Evolutionary conservation across 2,329 filamentous ascomycete genomes (phyloP).

Genomic region (Arthrobotrys conoides): DNA sequence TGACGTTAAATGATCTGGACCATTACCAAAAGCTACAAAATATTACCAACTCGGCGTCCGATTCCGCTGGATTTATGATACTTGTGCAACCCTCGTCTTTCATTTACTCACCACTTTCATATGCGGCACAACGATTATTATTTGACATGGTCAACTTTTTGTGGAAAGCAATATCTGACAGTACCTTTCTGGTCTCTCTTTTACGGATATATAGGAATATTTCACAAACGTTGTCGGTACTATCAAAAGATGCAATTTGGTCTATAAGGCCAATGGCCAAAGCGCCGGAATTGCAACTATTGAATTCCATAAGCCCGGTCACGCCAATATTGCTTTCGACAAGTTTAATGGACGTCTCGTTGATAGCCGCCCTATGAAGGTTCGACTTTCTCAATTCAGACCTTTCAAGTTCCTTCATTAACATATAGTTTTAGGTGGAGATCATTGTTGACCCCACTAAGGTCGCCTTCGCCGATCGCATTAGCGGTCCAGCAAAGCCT

Average conservation of each 20-base stretch:
- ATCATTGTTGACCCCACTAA: conserved; percentile 78
- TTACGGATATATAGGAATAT: conserved; percentile 82
- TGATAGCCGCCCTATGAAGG: conserved; percentile 91
- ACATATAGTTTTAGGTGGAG: conserved; percentile 77
- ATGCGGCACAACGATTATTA: conserved; percentile 24
- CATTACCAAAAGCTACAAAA: neutral
- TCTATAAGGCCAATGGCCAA: conserved; percentile 90
- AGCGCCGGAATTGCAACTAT: conserved; percentile 95
- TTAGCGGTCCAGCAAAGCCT: conserved; percentile 44
- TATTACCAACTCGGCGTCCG: neutral
- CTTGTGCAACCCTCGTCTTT: conserved; percentile 40
- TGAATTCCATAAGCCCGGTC: conserved; percentile 83
- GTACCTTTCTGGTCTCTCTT: conserved; percentile 69
- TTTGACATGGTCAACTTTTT: conserved; percentile 59
- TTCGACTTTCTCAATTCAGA: conserved; percentile 67
- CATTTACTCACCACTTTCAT: conserved; percentile 20
- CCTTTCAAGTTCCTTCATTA: conserved; percentile 25
- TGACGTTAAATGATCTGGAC: conserved; percentile 30
- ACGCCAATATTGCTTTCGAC: conserved; percentile 85
- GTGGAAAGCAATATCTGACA: conserved; percentile 72
- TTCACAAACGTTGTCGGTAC: conserved; percentile 88
- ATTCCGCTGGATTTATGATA: conserved; percentile 50
- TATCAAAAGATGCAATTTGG: conserved; percentile 90
- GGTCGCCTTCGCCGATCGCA: conserved; percentile 49
- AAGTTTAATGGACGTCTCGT: conserved; percentile 90